These are phyloP conservation scores for Diospyros kaki DNA, from an alignment of 148 eudicot genomes.

Conservation along the genomic window DNA sequence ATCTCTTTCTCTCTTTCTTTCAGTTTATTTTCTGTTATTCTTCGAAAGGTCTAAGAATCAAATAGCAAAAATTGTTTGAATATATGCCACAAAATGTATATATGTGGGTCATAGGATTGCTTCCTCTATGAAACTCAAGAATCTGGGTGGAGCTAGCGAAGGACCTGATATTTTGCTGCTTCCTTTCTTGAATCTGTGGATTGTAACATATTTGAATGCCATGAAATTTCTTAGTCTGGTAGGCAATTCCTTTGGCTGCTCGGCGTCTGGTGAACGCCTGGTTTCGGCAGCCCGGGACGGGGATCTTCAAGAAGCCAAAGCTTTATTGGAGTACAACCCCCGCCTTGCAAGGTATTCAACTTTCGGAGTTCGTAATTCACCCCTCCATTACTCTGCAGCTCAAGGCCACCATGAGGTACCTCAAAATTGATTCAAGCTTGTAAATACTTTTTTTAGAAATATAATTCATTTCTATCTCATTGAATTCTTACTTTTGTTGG, in stretches of 20 bases:
- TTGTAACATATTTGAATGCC: neutral
- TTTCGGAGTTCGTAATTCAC: constrained; percentile 88
- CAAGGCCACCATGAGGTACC: constrained; percentile 98
- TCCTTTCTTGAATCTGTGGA: constrained; percentile 4
- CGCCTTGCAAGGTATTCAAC: constrained; percentile 81
- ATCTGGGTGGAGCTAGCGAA: constrained; percentile 1
- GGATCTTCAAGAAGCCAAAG: constrained; percentile 92
- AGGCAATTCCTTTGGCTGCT: constrained; percentile 96
- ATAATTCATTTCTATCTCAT: neutral
- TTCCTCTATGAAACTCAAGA: constrained; percentile 9
- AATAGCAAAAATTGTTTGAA: neutral
- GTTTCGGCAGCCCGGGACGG: constrained; percentile 98
- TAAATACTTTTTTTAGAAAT: neutral
- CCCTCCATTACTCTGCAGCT: constrained; percentile 94
- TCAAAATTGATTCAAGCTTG: neutral
- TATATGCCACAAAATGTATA: neutral
- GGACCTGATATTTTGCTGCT: neutral
- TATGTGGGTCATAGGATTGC: constrained; percentile 6
- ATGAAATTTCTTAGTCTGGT: constrained; percentile 73
- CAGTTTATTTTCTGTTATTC: neutral
- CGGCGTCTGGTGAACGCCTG: constrained; percentile 85
- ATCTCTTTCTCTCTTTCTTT: constrained; percentile 5
- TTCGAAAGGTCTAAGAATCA: constrained; percentile 4
- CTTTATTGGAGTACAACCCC: constrained; percentile 81
- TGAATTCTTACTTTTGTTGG: neutral